Percentiles rank a stretch among this genome's conserved stretches.
Conservation (phyloP, 345 rosid genomes). For the Brassica cretica region DNA sequence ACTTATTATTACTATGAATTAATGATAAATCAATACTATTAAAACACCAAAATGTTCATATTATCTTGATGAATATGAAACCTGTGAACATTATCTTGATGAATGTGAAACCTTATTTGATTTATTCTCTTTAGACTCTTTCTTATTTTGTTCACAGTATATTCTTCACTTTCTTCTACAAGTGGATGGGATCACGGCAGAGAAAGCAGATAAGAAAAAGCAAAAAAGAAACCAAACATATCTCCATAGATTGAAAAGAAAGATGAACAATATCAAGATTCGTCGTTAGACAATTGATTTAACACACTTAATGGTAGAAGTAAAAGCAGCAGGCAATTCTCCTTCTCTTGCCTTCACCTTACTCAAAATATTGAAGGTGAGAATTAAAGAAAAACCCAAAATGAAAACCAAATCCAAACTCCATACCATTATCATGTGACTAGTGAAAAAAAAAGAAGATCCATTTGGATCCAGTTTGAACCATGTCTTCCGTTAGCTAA, state of each 20-base stretch:
- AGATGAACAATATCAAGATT: slow-evolving; percentile 32
- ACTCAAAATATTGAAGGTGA: slow-evolving; percentile 42
- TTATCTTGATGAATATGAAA: slow-evolving; percentile 33
- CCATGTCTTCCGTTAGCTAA: slow-evolving; percentile 23
- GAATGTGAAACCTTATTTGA: slow-evolving; percentile 24
- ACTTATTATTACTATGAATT: neutral
- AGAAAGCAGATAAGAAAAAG: neutral
- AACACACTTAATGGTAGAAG: slow-evolving; percentile 32
- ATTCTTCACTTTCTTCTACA: slow-evolving; percentile 26
- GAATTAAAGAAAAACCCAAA: slow-evolving; percentile 25
- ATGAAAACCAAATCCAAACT: slow-evolving; percentile 29
- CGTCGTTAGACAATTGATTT: slow-evolving; percentile 18
- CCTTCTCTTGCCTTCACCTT: slow-evolving; percentile 48
- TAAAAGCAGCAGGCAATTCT: slow-evolving; percentile 40
- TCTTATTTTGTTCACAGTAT: slow-evolving; percentile 37
- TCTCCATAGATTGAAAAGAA: slow-evolving; percentile 27
- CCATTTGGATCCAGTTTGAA: slow-evolving; percentile 33
- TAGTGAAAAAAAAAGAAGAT: slow-evolving; percentile 8
- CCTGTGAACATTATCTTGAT: slow-evolving; percentile 17
- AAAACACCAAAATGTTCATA: slow-evolving; percentile 10
- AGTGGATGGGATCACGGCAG: slow-evolving; percentile 23
- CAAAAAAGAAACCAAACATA: neutral
- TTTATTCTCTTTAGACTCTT: slow-evolving; percentile 32
- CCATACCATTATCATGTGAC: slow-evolving; percentile 28
- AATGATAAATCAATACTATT: neutral